These are phyloP conservation scores for Teunomyces lycoperdinae DNA, from an alignment of 805 yeast species.

Conservation along the genomic window DNA sequence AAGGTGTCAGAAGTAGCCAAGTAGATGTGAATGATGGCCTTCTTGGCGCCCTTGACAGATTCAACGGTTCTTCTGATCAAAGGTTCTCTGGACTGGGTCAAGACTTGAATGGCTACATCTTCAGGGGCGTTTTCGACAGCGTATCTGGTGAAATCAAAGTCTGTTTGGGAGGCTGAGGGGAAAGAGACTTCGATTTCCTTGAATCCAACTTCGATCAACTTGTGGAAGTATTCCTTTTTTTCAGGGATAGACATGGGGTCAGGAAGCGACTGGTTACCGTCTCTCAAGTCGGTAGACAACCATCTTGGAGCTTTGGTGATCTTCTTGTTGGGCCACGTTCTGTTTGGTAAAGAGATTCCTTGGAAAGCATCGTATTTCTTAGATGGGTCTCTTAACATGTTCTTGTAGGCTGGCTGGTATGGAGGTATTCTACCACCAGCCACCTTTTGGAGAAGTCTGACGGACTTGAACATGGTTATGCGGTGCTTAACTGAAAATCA, in stretches of 20 bases:
- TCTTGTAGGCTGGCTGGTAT: conserved; percentile 16
- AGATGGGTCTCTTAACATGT: conserved; percentile 71
- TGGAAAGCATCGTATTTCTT: conserved; percentile 56
- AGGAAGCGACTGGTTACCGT: conserved; percentile 78
- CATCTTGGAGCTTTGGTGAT: conserved; percentile 75
- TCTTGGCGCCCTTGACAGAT: conserved; percentile 67
- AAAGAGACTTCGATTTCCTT: conserved; percentile 79
- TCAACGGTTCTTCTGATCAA: conserved; percentile 73
- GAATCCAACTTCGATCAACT: conserved; percentile 69
- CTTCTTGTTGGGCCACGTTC: conserved; percentile 69
- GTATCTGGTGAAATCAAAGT: conserved; percentile 75
- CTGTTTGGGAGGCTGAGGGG: conserved; percentile 81
- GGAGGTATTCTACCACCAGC: conserved; percentile 18
- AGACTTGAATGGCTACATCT: conserved; percentile 70
- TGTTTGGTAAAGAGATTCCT: conserved; percentile 53
- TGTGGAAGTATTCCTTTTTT: conserved; percentile 72
- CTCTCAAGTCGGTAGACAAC: conserved; percentile 78
- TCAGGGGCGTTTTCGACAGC: conserved; percentile 78
- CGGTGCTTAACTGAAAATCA: not conserved
- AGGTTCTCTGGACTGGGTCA: conserved; percentile 76
- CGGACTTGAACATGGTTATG: conserved; percentile 23
- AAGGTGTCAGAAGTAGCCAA: conserved; percentile 74
- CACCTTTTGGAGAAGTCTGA: conserved; percentile 24
- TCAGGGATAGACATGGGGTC: conserved; percentile 79
- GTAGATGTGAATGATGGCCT: conserved; percentile 69